Conservation (phyloP, 2,329 filamentous ascomycete genomes). For the Hirsutella minnesotensis region DNA sequence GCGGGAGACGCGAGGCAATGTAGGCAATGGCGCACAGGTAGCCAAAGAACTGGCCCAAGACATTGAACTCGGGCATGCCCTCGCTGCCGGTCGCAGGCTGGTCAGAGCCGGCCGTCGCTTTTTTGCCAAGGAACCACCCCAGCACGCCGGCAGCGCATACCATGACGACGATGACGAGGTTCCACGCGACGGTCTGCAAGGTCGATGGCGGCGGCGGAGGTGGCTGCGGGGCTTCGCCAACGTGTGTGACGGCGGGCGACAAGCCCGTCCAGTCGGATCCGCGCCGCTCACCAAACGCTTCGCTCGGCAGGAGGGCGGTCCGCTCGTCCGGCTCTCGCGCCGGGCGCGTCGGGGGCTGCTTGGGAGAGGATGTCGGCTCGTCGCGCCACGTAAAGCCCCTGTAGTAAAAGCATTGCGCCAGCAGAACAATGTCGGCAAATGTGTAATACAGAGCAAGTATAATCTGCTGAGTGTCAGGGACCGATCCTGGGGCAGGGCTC, state of each 20-base stretch:
- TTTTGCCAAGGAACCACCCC: slow-evolving; percentile 65
- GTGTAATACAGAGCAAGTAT: slow-evolving; percentile 94
- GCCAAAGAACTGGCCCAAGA: slow-evolving; percentile 80
- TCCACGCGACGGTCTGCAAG: slow-evolving; percentile 56
- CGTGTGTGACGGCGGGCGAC: slow-evolving; percentile 73
- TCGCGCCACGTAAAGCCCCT: slow-evolving; percentile 64
- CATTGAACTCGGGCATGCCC: slow-evolving; percentile 51
- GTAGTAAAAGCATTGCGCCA: slow-evolving; percentile 92
- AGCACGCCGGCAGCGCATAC: slow-evolving; percentile 73
- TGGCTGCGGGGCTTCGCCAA: slow-evolving; percentile 34
- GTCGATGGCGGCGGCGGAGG: slow-evolving; percentile 32
- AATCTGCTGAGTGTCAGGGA: slow-evolving; percentile 32
- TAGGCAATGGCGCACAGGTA: slow-evolving; percentile 87
- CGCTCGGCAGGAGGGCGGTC: slow-evolving; percentile 34
- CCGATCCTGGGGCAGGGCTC: neutral
- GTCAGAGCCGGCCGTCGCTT: slow-evolving; percentile 24
- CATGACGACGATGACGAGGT: slow-evolving; percentile 62
- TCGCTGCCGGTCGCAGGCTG: slow-evolving; percentile 25
- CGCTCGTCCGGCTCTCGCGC: slow-evolving; percentile 33
- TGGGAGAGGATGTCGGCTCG: slow-evolving; percentile 31
- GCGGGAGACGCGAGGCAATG: slow-evolving; percentile 78
- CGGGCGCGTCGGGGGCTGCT: slow-evolving; percentile 16
- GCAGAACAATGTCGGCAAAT: slow-evolving; percentile 76
- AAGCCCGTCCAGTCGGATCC: slow-evolving; percentile 49
- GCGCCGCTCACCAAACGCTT: slow-evolving; percentile 36